phyloP scores from a whole-genome alignment of 2,329 filamentous ascomycete genomes.

The Pochonia chlamydosporia region DNA sequence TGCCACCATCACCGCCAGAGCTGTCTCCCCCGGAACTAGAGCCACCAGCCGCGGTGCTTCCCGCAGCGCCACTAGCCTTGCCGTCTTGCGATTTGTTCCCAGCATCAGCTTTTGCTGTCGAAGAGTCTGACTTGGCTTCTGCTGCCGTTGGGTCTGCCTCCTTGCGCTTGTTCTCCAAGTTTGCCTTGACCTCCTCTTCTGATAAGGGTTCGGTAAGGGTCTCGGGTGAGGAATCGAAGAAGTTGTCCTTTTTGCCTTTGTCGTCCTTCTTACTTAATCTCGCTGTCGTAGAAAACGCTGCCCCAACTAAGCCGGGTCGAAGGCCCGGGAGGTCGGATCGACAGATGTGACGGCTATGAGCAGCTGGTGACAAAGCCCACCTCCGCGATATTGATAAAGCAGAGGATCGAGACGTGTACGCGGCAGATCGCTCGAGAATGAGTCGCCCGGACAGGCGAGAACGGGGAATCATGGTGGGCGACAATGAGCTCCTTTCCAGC shows the following conservation, averaged over 20 bases:
- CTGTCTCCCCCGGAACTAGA: constrained; percentile 47
- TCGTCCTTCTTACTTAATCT: constrained; percentile 30
- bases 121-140: constrained; percentile 36
- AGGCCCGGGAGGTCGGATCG: constrained; percentile 23
- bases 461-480: constrained; percentile 32
- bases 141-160: constrained; percentile 39
- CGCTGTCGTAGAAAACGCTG: constrained; percentile 31
- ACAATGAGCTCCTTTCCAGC: not conserved
- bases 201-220: constrained; percentile 39
- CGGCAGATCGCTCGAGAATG: constrained; percentile 28
- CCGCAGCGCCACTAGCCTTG: constrained; percentile 34
- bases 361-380: constrained; percentile 22
- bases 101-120: constrained; percentile 40
- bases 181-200: constrained; percentile 48
- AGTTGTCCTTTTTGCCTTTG: constrained; percentile 35
- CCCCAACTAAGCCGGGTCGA: constrained; percentile 20
- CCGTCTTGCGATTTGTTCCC: constrained; percentile 39
- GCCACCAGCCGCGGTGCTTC: constrained; percentile 50
- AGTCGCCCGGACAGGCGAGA: constrained; percentile 34
- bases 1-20: constrained; percentile 54
- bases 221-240: constrained; percentile 43
- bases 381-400: constrained; percentile 17
- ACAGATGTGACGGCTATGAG: constrained; percentile 23
- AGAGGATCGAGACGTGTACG: constrained; percentile 19
- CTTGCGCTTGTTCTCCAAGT: constrained; percentile 39